Evolutionary conservation across 345 rosid species (phyloP).

Genomic region (Lepidium aucheri): DNA sequence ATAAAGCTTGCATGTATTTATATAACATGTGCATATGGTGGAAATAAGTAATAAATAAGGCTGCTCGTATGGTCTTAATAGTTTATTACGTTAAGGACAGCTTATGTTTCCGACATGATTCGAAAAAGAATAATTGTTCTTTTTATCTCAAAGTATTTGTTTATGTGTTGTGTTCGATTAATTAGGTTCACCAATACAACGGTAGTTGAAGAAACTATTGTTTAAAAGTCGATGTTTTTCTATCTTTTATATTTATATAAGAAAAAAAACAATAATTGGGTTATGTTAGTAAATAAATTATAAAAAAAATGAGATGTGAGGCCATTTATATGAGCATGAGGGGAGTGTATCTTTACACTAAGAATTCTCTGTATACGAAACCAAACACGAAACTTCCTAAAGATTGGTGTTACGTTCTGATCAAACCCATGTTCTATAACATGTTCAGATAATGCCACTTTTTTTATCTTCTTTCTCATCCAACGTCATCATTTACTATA

Average conservation of each 20-base stretch:
- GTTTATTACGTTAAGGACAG: slow-evolving; percentile 28
- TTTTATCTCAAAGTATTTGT: not conserved
- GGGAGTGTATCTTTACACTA: slow-evolving; percentile 30
- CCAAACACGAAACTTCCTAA: slow-evolving; percentile 25
- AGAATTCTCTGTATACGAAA: slow-evolving; percentile 26
- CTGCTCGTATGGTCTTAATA: slow-evolving; percentile 19
- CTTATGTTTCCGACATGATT: slow-evolving; percentile 22
- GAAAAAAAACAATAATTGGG: not conserved
- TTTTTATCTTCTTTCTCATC: slow-evolving; percentile 18
- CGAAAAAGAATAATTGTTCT: slow-evolving; percentile 15
- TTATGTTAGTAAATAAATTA: not conserved
- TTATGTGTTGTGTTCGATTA: slow-evolving; percentile 4
- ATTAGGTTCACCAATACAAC: slow-evolving; percentile 22
- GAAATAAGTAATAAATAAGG: not conserved
- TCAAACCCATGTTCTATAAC: slow-evolving; percentile 37
- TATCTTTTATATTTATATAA: too few relatives aligned
- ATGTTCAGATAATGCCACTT: slow-evolving; percentile 30
- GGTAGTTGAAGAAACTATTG: slow-evolving; percentile 10
- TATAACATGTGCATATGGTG: slow-evolving; percentile 9
- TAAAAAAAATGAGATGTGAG: not conserved
- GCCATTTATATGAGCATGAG: slow-evolving; percentile 12
- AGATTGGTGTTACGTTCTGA: slow-evolving; percentile 22
- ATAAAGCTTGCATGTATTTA: slow-evolving; percentile 1
- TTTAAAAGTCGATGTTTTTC: not conserved
- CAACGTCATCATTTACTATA: slow-evolving; percentile 1